Evolutionary conservation across 2,329 filamentous ascomycete species (phyloP).

Genomic region (Claviceps pazoutovae): DNA sequence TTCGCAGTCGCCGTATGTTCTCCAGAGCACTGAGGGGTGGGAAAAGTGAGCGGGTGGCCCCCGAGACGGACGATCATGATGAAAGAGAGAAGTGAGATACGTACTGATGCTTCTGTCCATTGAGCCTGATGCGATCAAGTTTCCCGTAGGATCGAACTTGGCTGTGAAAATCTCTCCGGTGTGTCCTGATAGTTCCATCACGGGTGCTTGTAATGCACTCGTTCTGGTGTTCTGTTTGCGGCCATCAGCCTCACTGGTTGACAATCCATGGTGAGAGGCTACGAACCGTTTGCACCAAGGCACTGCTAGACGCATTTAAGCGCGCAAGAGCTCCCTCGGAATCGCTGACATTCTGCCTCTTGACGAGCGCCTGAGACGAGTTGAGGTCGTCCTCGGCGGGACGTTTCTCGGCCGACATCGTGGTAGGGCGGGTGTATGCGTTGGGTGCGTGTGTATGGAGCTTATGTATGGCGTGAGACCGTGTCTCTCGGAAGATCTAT

Average conservation of each 20-base stretch:
- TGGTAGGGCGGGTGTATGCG: neutral
- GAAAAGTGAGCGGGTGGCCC: neutral
- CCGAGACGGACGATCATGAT: too few relatives aligned
- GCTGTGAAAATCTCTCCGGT: slow-evolving; percentile 82
- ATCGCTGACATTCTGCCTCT: slow-evolving; percentile 61
- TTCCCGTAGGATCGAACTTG: slow-evolving; percentile 78
- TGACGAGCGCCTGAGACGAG: slow-evolving; percentile 69
- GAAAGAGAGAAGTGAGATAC: slow-evolving; percentile 13
- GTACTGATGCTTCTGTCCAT: slow-evolving; percentile 86
- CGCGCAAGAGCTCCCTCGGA: slow-evolving; percentile 34
- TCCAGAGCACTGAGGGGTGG: slow-evolving; percentile 62
- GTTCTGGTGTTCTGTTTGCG: slow-evolving; percentile 55
- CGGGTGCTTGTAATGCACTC: slow-evolving; percentile 71
- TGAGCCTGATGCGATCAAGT: slow-evolving; percentile 81
- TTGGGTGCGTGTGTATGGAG: neutral
- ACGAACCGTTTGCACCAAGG: slow-evolving; percentile 38
- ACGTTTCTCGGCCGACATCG: slow-evolving; percentile 84
- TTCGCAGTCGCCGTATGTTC: slow-evolving; percentile 80
- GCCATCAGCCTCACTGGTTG: neutral
- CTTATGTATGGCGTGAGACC: neutral
- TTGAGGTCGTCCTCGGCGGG: slow-evolving; percentile 75
- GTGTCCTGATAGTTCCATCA: slow-evolving; percentile 82
- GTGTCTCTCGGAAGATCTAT: neutral
- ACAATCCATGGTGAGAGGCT: neutral
- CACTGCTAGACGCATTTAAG: slow-evolving; percentile 34